Percentiles rank a stretch among this genome's conserved stretches.
Evolutionary conservation across 768 basidiomycete species (phyloP).

Genomic region (Suillus brevipes): DNA sequence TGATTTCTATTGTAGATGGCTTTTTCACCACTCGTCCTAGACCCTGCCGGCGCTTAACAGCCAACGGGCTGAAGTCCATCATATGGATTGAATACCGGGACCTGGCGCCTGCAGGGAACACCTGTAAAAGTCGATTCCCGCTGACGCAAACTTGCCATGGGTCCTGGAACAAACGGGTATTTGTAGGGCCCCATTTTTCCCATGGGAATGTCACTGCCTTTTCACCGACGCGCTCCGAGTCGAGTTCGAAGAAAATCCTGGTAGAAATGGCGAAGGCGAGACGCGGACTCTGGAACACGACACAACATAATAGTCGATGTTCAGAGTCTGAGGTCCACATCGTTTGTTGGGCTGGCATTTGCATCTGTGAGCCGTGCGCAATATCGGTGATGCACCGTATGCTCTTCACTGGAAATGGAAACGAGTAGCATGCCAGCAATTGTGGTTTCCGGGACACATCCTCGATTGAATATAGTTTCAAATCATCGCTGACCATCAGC

Average conservation of each 20-base stretch:
- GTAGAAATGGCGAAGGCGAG: not conserved
- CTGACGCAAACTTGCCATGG: not conserved
- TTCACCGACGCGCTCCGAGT: not conserved
- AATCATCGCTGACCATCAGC: not conserved
- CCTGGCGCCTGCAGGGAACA: not conserved
- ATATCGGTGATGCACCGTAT: not conserved
- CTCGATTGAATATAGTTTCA: not conserved
- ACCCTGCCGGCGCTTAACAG: not conserved
- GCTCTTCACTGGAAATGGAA: not conserved
- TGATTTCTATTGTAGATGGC: not conserved
- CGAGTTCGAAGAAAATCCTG: not conserved
- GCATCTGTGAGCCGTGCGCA: not conserved
- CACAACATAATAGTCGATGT: not conserved
- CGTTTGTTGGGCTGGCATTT: not conserved
- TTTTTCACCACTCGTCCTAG: not conserved
- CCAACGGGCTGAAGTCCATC: constrained; percentile 1
- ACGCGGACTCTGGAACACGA: not conserved
- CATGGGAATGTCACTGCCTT: constrained; percentile 1
- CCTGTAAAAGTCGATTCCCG: not conserved
- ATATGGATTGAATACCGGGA: not conserved
- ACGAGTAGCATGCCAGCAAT: not conserved
- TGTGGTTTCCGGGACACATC: not conserved
- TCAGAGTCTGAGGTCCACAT: not conserved
- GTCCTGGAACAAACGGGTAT: not conserved
- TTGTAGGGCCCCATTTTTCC: constrained; percentile 7